Evolutionary conservation across 805 yeast species (phyloP), one percentile per base, ranked within the genome.

Genomic region (Metschnikowia picachoensis): DNA sequence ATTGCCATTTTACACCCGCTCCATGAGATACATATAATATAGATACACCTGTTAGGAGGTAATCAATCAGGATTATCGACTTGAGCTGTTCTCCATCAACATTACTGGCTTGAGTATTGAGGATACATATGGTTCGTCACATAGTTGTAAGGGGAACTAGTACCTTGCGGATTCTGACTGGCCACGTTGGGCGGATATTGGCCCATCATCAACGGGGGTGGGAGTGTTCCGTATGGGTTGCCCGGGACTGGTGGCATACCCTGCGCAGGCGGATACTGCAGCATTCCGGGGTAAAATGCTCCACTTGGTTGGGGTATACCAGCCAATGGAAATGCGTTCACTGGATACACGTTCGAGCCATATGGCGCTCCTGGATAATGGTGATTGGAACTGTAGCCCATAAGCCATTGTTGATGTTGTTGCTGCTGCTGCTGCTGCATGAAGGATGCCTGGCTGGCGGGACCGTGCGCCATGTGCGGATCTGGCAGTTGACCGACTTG

Each of bases 131-230:
- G 11, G 15, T n/a, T 16, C n/a, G 35, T 17, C 14, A 33, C 39
- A 25, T n/a, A 28, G 9, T 20, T 30, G 20, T 30, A 16, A n/a
- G 43, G 40, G 8, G 30, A 16, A n/a, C 37, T 36, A 12, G 28
- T n/a, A 8, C 28, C 31, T 3, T 43, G 39, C 7, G 35, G 30
- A 7, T 39, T 16, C 17, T 35, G 48, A 17, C 34, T 27, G 13
- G 31, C n/a, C 44, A 20, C 37, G 11, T 35, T 37, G 14, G 34
- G 41, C 15, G 35, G 38, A 28, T 35, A 40, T 25, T 45, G 48
- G 16, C 44, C 30, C 44, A 45, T 45, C 44, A 45, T 39, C 38
- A 13, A 40, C 12, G 40, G 44, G 14, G 44, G 48, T 8, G 44
- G 44, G 27, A 10, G 40, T 17, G 31, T 30, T 11, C 40, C 43